Percentiles rank a stretch among this genome's conserved stretches.
phyloP scores from a whole-genome alignment of 495 filamentous ascomycete genomes.

The Lasiosphaeris hirsuta region DNA sequence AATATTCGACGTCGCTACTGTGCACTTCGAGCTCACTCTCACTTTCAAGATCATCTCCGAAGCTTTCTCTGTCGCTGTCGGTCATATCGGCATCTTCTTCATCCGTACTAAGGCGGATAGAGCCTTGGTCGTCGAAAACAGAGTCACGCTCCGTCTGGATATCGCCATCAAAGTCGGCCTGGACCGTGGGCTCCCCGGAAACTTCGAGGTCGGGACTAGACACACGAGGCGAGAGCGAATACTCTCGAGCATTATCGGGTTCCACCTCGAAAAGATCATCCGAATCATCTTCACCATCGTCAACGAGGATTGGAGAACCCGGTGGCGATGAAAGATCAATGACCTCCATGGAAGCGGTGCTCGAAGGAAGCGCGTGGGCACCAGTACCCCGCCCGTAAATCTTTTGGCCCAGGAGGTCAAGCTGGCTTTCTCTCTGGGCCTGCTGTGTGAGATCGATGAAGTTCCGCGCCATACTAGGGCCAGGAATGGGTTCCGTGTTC shows the following conservation, averaged over 20 bases:
- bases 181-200: no score
- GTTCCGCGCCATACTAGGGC: neutral
- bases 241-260: no score
- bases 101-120: constrained; percentile 1
- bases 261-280: neutral
- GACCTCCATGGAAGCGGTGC: neutral
- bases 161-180: neutral
- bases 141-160: constrained; percentile 21
- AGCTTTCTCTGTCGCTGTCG: constrained; percentile 19
- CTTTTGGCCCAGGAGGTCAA: no score
- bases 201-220: no score
- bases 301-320: neutral
- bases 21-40: neutral
- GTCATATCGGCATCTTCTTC: neutral
- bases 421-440: neutral
- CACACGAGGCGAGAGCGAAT: no score
- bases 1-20: neutral
- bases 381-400: neutral
- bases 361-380: neutral
- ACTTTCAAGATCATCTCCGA: constrained; percentile 14
- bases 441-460: constrained; percentile 19
- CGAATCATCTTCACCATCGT: neutral
- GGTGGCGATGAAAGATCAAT: constrained; percentile 22
- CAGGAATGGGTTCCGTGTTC: neutral
- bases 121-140: constrained; percentile 6